Evolutionary conservation across 2,329 filamentous ascomycete genomes (phyloP), one percentile per base, ranked within the genome.

Genomic region (Thelonectria blattea): DNA sequence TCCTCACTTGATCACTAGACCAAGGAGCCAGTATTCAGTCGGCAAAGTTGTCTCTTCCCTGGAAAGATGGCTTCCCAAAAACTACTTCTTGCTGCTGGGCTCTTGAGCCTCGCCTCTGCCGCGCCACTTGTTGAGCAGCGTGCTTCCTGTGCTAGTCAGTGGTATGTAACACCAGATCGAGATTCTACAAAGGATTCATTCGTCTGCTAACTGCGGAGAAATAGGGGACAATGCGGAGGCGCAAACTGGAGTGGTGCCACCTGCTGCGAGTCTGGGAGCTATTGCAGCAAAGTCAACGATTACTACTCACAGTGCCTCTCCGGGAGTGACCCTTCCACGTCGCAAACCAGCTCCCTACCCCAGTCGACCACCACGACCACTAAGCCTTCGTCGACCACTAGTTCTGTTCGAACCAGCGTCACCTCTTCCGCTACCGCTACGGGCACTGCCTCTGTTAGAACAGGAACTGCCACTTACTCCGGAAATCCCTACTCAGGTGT

Each of bases 401-500:
- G 49, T 15, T 48, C 43, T 17, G 61, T 64, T n/a, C 43, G 56
- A 1, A 63, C 58, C 11, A 50, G 27, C 9, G 39, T 42, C 15
- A 52, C 39, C 2, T 48, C 63, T 32, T 56, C 61, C 24, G 70
- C 70, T 2, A 65, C 61, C 24, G 70, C 70, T 2, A 65, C 63
- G 6, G 68, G 67, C 10, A 63, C 67, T 17, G 63, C 71, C 22
- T 66, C 75, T 1, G 70, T 62, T 27, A 72, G 69, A 37, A 72
- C 71, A 24, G 72, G 72, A 32, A 79, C 78, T 1, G 78, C 76
- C 10, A 75, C 74, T 42, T 80, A 77, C 66, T 73, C 80, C 14
- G 86, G 85, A n/a, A 86, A 86, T 75, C 82, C 83, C 14, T 85
- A 83, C 71, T 61, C 71, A 11, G 81, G 79, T 15, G 80, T 84